phyloP scores from a whole-genome alignment of 1,284 basidiomycete species.

The Melampsora larici-populina region DNA sequence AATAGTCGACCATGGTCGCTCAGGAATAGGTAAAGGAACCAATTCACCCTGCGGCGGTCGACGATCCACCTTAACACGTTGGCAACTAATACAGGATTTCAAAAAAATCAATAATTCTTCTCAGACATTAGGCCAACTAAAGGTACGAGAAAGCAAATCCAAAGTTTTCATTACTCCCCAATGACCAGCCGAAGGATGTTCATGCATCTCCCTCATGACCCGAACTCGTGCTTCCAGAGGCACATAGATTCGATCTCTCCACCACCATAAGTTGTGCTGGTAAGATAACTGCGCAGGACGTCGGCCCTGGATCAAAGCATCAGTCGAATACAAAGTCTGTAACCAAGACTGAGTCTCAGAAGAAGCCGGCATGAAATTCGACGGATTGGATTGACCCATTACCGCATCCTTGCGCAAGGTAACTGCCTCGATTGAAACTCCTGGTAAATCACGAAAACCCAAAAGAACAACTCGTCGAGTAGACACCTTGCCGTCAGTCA shows the following conservation, averaged over 20 bases:
- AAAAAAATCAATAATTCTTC: too few species aligned
- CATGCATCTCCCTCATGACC: neutral
- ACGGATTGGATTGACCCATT: neutral
- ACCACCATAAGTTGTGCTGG: neutral
- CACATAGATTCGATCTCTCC: neutral
- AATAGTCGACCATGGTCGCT: constrained; percentile 10
- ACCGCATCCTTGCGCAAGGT: neutral
- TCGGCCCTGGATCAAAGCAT: neutral
- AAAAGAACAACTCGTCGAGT: neutral
- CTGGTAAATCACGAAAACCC: too few species aligned
- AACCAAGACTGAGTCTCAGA: neutral
- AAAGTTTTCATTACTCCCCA: neutral
- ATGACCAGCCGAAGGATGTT: neutral
- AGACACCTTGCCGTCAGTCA: neutral
- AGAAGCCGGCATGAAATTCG: neutral
- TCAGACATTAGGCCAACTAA: constrained; percentile 24
- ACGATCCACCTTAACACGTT: neutral
- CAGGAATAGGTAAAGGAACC: neutral
- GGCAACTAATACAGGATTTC: too few species aligned
- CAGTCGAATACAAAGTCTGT: neutral
- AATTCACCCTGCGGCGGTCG: neutral
- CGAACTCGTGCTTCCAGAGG: neutral
- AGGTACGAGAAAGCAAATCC: constrained; percentile 1
- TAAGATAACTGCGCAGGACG: neutral
- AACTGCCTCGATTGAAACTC: neutral